Base-by-base conservation (phyloP, 1,139 yeast species). In the Candida pseudocylindracea region DNA sequence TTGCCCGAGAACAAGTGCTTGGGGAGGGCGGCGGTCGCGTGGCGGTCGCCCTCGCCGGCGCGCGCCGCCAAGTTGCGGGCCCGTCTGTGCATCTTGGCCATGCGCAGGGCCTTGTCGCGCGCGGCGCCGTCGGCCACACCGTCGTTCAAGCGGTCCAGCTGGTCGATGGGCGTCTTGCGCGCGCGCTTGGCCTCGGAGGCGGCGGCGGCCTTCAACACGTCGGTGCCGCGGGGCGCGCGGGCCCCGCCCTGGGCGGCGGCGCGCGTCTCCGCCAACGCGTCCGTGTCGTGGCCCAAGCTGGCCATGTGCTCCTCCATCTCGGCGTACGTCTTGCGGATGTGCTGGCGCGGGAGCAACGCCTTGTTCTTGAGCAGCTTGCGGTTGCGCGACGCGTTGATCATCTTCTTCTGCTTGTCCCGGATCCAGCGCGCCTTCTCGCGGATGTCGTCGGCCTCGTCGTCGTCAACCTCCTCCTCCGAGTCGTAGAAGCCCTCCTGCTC, bases 1-100 rank as follows among this genome's bases (percentile, higher is more conserved):
- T 91, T 88, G 59, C 99, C 99, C 48, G 85, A 61, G 62, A 75
- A 79, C 65, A 88, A 65, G 60, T 88, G 98, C 63, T 83, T 85
- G 40, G 95, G 94, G 59, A 81, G 55, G 41, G 79, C 60, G 36
- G 80, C 88, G 38, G 85, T 69, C 37, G 72, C 63, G 52, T 81
- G 93, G 57, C 95, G 75, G 57, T 88, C 99, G 48, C 80, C 79
- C 60, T 91, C 98, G 61, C 96, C 95, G 42, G 71, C 79, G 57
- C 93, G 73, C 30, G 96, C 94, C 50, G 64, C 58, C 60, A 88
- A 74, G 58, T 85, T 81, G 61, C 96, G 72, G 49, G 79, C 92
- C 58, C 94, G 72, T 67, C 93, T 83, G 53, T 79, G 88, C 44
- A 80, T 55, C 60, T 83, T 83, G 48, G 71, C 75, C 56, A 83